Conservation (phyloP, 441 rosid genomes). For the Arabidopsis hybrid region DNA sequence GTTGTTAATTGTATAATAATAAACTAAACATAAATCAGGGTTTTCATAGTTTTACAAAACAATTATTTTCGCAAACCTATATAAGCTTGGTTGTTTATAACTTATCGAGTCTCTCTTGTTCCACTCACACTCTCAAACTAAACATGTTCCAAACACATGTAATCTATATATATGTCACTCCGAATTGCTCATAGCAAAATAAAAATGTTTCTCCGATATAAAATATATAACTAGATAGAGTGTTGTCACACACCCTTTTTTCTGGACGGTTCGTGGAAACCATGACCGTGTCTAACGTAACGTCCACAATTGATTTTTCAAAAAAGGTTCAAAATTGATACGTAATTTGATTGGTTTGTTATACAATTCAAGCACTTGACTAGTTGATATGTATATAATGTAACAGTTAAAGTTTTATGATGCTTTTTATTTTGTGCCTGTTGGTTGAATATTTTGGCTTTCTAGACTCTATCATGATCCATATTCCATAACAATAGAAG, state of each 20-base stretch:
- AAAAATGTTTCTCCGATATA: not conserved
- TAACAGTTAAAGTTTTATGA: not conserved
- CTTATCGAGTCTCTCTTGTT: not conserved
- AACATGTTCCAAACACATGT: not conserved
- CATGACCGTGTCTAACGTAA: not conserved
- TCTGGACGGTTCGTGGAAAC: not conserved
- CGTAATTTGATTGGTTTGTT: slow-evolving; percentile 2
- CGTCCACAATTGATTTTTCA: slow-evolving; percentile 8
- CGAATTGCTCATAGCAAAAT: no score
- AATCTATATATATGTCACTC: not conserved
- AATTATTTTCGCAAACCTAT: no score
- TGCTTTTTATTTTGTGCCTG: not conserved
- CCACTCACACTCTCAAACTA: not conserved
- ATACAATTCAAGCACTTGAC: not conserved
- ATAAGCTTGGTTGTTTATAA: no score
- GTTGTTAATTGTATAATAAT: not conserved
- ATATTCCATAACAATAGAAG: not conserved
- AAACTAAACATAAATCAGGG: not conserved
- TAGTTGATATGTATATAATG: slow-evolving; percentile 8
- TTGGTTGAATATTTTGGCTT: not conserved
- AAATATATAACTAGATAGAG: not conserved
- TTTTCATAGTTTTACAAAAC: no score
- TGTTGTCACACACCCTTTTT: not conserved
- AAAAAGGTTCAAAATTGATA: not conserved
- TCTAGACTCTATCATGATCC: slow-evolving; percentile 16